phyloP scores from a whole-genome alignment of 2,329 filamentous ascomycete species.

The Arthrobotrys conoides region DNA sequence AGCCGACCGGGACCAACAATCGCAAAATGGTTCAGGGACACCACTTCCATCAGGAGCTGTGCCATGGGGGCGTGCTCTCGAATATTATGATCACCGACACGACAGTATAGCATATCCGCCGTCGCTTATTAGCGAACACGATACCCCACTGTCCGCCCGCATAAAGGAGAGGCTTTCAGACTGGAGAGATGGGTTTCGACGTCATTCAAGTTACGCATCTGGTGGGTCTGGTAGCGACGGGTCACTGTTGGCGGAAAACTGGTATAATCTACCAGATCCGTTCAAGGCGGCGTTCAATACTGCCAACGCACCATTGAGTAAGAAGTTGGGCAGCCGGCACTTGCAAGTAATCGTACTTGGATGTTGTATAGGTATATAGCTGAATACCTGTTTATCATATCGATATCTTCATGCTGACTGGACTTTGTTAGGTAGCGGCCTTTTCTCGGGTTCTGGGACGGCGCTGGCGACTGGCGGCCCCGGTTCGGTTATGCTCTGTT shows the following conservation, averaged over 20 bases:
- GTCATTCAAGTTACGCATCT: conserved; percentile 50
- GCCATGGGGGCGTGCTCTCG: conserved; percentile 56
- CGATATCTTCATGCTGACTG: conserved; percentile 11
- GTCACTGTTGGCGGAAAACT: conserved; percentile 45
- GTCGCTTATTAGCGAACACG: conserved; percentile 48
- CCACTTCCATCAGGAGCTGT: conserved; percentile 50
- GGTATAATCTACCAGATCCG: conserved; percentile 57
- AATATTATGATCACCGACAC: conserved; percentile 49
- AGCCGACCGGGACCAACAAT: conserved; percentile 38
- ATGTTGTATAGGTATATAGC: conserved; percentile 50
- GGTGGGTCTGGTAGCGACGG: conserved; percentile 36
- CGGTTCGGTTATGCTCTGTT: conserved; percentile 66
- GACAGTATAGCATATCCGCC: conserved; percentile 57
- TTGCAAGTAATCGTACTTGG: conserved; percentile 55
- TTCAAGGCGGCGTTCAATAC: conserved; percentile 56
- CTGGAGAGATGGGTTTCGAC: conserved; percentile 52
- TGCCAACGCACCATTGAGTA: conserved; percentile 51
- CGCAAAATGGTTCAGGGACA: conserved; percentile 43
- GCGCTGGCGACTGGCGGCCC: conserved; percentile 70
- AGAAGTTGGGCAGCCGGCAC: conserved; percentile 52
- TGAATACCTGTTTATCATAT: background rate
- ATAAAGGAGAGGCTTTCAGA: conserved; percentile 42
- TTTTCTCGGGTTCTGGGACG: conserved; percentile 74
- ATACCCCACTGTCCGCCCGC: conserved; percentile 42
- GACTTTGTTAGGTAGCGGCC: conserved; percentile 70